A percentile compares a stretch with the other conserved stretches of the same genome.
Conservation (phyloP, 2,329 filamentous ascomycete genomes). For the Aspergillus sp. region DNA sequence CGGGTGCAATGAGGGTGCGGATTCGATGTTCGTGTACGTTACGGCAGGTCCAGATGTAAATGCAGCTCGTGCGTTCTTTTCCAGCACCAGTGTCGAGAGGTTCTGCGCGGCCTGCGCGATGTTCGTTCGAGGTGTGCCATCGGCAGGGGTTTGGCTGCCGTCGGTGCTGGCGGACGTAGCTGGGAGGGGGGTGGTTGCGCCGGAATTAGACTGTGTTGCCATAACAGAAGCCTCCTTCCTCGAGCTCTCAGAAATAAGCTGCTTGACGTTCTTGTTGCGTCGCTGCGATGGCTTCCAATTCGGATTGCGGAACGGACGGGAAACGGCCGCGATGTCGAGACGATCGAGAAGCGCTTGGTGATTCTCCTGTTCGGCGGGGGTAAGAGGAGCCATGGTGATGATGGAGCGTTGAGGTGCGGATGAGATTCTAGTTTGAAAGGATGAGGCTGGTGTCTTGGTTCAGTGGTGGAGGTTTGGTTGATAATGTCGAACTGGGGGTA, state of each 20-base stretch:
- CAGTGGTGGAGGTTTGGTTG: not conserved
- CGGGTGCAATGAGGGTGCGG: constrained; percentile 77
- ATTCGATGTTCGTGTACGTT: constrained; percentile 96
- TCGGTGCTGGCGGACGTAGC: constrained; percentile 40
- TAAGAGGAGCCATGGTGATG: constrained; percentile 59
- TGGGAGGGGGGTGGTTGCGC: constrained; percentile 67
- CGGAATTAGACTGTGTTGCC: constrained; percentile 80
- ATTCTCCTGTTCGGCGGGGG: constrained; percentile 73
- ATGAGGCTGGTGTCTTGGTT: not conserved
- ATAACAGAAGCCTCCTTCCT: constrained; percentile 86
- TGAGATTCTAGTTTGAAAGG: not conserved
- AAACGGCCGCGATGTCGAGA: constrained; percentile 84
- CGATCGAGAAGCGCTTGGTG: constrained; percentile 85
- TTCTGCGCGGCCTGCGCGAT: constrained; percentile 87
- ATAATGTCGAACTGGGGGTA: not conserved
- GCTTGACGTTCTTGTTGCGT: constrained; percentile 98
- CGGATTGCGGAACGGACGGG: constrained; percentile 86
- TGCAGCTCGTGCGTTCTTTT: constrained; percentile 64
- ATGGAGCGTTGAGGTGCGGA: not conserved
- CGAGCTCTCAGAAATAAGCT: constrained; percentile 85
- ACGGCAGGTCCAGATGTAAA: constrained; percentile 65
- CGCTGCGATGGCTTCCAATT: constrained; percentile 91
- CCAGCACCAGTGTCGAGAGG: constrained; percentile 81
- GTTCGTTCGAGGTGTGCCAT: constrained; percentile 55
- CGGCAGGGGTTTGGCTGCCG: constrained; percentile 50